Evolutionary conservation across 2,329 filamentous ascomycete genomes (phyloP).

Genomic region (Kalmusia sp.): DNA sequence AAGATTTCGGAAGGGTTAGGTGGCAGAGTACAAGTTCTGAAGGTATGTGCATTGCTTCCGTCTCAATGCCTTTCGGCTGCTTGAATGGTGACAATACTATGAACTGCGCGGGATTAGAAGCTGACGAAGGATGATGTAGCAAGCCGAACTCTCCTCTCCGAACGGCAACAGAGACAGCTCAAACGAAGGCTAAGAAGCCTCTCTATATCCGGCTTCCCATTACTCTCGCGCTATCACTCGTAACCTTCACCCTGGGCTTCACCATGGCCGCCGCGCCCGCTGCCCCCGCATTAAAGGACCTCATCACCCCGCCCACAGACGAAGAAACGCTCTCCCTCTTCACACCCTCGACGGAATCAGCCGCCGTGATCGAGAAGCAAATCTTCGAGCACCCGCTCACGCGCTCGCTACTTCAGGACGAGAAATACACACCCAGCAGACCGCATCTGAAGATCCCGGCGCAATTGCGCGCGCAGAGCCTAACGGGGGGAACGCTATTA

Average conservation of each 20-base stretch:
- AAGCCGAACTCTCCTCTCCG: slow-evolving; percentile 18
- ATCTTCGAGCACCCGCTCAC: slow-evolving; percentile 81
- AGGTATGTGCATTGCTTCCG: slow-evolving; percentile 6
- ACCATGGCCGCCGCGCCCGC: slow-evolving; percentile 63
- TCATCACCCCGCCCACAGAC: slow-evolving; percentile 68
- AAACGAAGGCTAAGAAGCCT: slow-evolving; percentile 21
- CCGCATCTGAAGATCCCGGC: slow-evolving; percentile 87
- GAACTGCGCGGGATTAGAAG: background rate
- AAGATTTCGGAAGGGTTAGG: background rate
- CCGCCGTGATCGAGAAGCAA: slow-evolving; percentile 69
- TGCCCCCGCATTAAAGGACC: slow-evolving; percentile 55
- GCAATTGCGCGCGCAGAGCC: slow-evolving; percentile 71
- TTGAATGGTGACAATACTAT: background rate
- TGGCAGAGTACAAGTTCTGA: slow-evolving; percentile 15
- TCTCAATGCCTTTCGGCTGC: background rate
- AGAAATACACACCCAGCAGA: slow-evolving; percentile 75
- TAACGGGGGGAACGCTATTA: slow-evolving; percentile 81
- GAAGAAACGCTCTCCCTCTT: slow-evolving; percentile 76
- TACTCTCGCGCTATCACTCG: slow-evolving; percentile 54
- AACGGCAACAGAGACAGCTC: slow-evolving; percentile 6
- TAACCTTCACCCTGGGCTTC: slow-evolving; percentile 63
- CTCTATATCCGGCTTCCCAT: slow-evolving; percentile 49
- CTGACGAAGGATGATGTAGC: slow-evolving; percentile 16
- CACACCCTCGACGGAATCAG: slow-evolving; percentile 59
- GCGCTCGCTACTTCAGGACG: slow-evolving; percentile 69